Conservation (phyloP, 345 rosid species). For the Acer negundo region DNA sequence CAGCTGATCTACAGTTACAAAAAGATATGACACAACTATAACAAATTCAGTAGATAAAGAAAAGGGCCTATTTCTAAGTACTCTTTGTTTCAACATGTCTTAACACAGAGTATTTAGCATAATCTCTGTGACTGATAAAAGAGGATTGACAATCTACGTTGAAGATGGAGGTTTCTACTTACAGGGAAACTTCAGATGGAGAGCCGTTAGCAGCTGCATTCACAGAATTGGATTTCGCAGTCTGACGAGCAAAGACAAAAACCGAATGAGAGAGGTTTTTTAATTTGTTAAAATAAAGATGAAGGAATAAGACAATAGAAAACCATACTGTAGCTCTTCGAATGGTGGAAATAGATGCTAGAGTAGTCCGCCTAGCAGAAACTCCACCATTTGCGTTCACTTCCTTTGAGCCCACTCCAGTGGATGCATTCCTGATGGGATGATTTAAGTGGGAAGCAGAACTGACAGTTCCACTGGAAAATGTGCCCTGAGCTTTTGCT, state of each 20-base stretch:
- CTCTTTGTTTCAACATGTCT: not conserved
- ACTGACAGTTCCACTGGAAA: slow-evolving; percentile 34
- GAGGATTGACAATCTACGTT: not conserved
- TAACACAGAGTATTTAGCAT: slow-evolving; percentile 7
- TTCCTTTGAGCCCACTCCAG: slow-evolving; percentile 36
- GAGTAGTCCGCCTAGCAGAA: slow-evolving; percentile 35
- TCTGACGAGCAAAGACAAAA: slow-evolving; percentile 36
- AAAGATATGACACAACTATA: not conserved
- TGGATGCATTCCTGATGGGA: slow-evolving; percentile 29
- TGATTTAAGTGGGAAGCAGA: slow-evolving; percentile 29
- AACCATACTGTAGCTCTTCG: slow-evolving; percentile 43
- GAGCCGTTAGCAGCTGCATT: slow-evolving; percentile 35
- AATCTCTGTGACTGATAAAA: not conserved
- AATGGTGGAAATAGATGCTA: slow-evolving; percentile 35
- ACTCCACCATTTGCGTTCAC: slow-evolving; percentile 25
- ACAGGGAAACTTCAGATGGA: slow-evolving; percentile 46
- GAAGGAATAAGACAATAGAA: not conserved
- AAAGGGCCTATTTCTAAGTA: not conserved
- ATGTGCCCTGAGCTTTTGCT: slow-evolving; percentile 25
- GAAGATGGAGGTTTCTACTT: slow-evolving; percentile 30
- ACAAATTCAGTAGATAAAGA: not conserved
- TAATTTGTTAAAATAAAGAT: not conserved
- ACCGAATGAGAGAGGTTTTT: not conserved
- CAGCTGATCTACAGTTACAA: slow-evolving; percentile 51
- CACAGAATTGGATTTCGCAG: slow-evolving; percentile 39